phyloP scores from a whole-genome alignment of 495 filamentous ascomycete species.

The Neurospora pannonica region DNA sequence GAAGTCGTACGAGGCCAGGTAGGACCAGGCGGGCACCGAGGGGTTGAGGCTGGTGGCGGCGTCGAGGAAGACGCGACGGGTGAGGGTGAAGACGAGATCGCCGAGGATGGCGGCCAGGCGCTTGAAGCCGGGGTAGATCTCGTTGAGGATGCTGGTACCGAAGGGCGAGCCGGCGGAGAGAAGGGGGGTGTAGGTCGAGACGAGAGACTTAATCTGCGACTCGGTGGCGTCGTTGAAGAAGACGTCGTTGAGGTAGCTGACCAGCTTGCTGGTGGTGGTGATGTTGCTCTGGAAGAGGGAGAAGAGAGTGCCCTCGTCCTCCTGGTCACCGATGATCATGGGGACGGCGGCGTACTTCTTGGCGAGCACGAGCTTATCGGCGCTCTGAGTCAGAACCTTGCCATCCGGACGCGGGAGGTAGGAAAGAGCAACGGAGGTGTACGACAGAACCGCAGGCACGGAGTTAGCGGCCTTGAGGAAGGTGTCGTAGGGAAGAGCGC shows the following conservation, averaged over 20 bases:
- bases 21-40: conserved; percentile 57
- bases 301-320: conserved; percentile 54
- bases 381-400: conserved; percentile 41
- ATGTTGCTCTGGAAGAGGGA: conserved; percentile 55
- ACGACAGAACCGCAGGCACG: conserved; percentile 53
- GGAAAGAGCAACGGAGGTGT: conserved; percentile 52
- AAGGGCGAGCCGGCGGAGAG: conserved; percentile 52
- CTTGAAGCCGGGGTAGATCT: conserved; percentile 66
- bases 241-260: conserved; percentile 46
- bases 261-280: conserved; percentile 44
- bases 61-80: conserved; percentile 48
- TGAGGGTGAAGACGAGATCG: conserved; percentile 57
- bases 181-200: conserved; percentile 46
- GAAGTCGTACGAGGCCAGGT: conserved; percentile 57
- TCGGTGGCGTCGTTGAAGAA: conserved; percentile 46
- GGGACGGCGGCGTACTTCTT: conserved; percentile 49
- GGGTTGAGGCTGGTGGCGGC: conserved; percentile 34
- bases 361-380: conserved; percentile 39
- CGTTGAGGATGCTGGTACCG: conserved; percentile 51
- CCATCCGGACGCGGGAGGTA: conserved; percentile 61
- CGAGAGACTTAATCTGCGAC: conserved; percentile 38
- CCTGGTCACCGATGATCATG: conserved; percentile 50
- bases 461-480: conserved; percentile 59
- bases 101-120: conserved; percentile 67
- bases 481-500: conserved; percentile 45